These are phyloP conservation scores for Leccinellum rugosiceps DNA, from an alignment of 768 basidiomycete species.

Conservation along the genomic window DNA sequence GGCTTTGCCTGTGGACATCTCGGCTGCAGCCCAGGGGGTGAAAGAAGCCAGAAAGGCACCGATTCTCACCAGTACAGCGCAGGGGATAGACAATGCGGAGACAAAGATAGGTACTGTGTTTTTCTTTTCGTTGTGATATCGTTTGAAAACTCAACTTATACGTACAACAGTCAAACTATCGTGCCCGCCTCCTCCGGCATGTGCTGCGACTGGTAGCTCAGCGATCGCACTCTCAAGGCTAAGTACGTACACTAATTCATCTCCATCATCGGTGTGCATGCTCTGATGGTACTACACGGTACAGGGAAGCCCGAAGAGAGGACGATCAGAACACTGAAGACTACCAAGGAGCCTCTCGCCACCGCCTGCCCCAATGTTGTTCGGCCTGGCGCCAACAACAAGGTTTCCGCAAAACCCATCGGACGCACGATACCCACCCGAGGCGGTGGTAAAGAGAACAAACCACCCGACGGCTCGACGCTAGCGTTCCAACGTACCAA, in stretches of 20 bases:
- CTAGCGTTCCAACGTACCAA: neutral
- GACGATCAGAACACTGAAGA: neutral
- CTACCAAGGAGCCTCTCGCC: neutral
- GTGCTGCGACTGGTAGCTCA: neutral
- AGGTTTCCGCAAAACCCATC: neutral
- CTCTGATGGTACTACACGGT: neutral
- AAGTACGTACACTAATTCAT: slow-evolving; percentile 8
- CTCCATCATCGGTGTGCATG: neutral
- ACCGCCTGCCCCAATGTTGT: neutral
- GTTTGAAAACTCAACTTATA: neutral
- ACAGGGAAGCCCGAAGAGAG: slow-evolving; percentile 2
- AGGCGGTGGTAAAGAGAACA: slow-evolving; percentile 18
- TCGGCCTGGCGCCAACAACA: slow-evolving; percentile 7
- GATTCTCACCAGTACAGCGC: neutral
- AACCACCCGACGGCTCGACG: neutral
- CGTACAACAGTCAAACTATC: neutral
- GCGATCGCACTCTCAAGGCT: neutral
- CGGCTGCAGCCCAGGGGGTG: neutral
- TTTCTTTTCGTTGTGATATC: neutral
- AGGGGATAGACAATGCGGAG: neutral
- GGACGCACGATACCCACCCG: neutral
- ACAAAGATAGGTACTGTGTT: slow-evolving; percentile 6
- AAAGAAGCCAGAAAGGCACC: slow-evolving; percentile 2
- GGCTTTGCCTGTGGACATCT: neutral
- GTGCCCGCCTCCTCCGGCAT: neutral